Base-by-base conservation (phyloP, 2,329 filamentous ascomycete genomes). In the Cladosporium sp. region DNA sequence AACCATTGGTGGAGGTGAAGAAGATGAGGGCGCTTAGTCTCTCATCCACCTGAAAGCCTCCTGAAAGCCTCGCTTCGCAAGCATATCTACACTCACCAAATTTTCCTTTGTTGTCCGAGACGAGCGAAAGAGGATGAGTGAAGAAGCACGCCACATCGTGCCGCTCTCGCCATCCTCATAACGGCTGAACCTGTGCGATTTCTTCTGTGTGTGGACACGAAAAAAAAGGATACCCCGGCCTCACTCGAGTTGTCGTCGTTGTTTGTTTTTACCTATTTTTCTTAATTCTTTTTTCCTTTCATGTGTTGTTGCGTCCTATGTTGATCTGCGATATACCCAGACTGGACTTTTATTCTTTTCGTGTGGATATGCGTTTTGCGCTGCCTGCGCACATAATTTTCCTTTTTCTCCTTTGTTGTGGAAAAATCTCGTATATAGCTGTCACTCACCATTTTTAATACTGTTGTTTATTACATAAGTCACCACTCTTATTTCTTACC, bases 321-420 rank as follows among this genome's bases (percentile, higher is more conserved):
- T 54, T 52, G 54, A 48, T 44, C 50, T 37, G 57, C 58, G 50
- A 61, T 52, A 61, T 60, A 61, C 58, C 58, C 61, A 62, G 60
- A 61, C 57, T 62, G 60, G 54, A 60, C 37, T 47, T 39, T 55
- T 32, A 32, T 56, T 17, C 17, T 10, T 45, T 45, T 45, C 42
- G 6, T 45, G 51, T 54, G 37, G 51, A 54, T 45, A 55, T 32
- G 28, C 13, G 25, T n/a, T n/a, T n/a, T 32, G 28, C 8, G 28
- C 28, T 17, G 45, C 12, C 5, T 35, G n/a, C 37, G 19, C 37
- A n/a, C 42, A 42, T n/a, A 32, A n/a, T 35, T 54, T 9, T 5
- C 17, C n/a, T n/a, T 3, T 45, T 37, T 55, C 37, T 55, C 52
- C 40, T 55, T 24, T 55, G 52, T 55, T n/a, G 4, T 37, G 28